A percentile compares a stretch with the other conserved stretches of the same genome.
These are phyloP conservation scores for Bipolaris cookei DNA, from an alignment of 2,329 filamentous ascomycete genomes.

Conservation along the genomic window DNA sequence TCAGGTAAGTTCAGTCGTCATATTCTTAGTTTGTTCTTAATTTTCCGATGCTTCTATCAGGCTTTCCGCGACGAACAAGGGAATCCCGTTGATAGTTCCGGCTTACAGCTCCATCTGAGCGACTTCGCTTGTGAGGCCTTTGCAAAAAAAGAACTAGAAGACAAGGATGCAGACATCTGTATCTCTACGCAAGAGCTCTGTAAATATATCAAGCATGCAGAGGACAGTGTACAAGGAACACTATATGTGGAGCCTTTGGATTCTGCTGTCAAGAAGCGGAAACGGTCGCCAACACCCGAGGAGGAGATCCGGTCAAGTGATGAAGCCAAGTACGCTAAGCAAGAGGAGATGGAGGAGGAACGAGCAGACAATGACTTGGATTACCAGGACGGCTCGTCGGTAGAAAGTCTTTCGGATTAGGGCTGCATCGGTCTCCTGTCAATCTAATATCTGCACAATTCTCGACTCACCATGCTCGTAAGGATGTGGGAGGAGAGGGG, in stretches of 20 bases:
- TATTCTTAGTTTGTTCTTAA: neutral
- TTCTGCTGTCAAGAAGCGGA: conserved; percentile 19
- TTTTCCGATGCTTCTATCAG: conserved; percentile 18
- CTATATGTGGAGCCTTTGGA: too few relatives aligned
- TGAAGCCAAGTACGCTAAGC: conserved; percentile 22
- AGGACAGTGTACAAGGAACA: neutral
- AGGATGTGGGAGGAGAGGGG: too few relatives aligned
- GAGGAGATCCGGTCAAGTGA: conserved; percentile 21
- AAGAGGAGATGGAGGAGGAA: conserved; percentile 25
- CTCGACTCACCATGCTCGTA: too few relatives aligned
- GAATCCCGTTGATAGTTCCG: conserved; percentile 2
- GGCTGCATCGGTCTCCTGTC: too few relatives aligned
- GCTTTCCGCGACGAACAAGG: conserved; percentile 34
- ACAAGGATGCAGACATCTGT: neutral
- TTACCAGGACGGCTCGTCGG: conserved; percentile 10
- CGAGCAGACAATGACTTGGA: conserved; percentile 11
- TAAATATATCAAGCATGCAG: conserved; percentile 8
- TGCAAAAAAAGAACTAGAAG: conserved; percentile 8
- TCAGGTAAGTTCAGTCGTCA: neutral
- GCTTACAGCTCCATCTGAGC: neutral
- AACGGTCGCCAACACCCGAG: conserved; percentile 19
- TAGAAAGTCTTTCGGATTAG: too few relatives aligned
- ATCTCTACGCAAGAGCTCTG: neutral
- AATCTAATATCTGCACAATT: too few relatives aligned
- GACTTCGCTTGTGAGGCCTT: neutral